Base-by-base conservation (phyloP, 176 grass and related monocot species). In the Urochloa ruziziensis region DNA sequence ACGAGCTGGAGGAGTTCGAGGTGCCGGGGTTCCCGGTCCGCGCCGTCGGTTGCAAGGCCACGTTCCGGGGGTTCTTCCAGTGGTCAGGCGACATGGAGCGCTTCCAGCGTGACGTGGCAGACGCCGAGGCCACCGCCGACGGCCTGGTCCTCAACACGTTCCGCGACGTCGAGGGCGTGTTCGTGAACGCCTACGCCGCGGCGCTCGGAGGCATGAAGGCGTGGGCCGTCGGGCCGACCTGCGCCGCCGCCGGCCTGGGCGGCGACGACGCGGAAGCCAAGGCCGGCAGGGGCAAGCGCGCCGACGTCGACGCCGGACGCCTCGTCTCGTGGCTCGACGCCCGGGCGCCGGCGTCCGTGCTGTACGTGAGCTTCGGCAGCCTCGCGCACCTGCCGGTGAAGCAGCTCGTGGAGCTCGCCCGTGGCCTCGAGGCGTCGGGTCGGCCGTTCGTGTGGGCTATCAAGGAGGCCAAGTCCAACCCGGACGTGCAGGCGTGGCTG, bases 311-410 rank as follows among this genome's bases (percentile, higher is more conserved):
- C 24, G 40, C 36, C 25, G 56, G 52, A 6, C 19, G 5, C 5
- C 21, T 85, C 65, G 17, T 81, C 19, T 37, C 73, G 24, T 93
- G 87, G 80, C 91, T 93, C 12, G 84, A 90, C 65, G 75, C 65
- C 16, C 84, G 62, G 62, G 42, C 67, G 16, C 13, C 62, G 7
- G 25, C 70, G 52, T 90, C 91, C 44, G 87, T 93, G 46, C 48
- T 93, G 2, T 93, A 93, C 76, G 14, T 85, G 60, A 86, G 86
- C 71, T 91, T 91, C 85, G 89, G 85, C 78, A 87, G 79, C 85
- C 10, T 87, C 70, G 23, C 78, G 39, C 61, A 59, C 1, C 85
- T 87, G 2, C 12, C 75, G 12, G 39, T 42, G 24, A 80, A 80
- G 69, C 83, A 92, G 67, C 27, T 83, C 25, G 6, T 68, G 29